Evolutionary conservation across 495 filamentous ascomycete species (phyloP), one percentile per base, ranked within the genome.

Genomic region (Hyaloscypha hepaticicola): DNA sequence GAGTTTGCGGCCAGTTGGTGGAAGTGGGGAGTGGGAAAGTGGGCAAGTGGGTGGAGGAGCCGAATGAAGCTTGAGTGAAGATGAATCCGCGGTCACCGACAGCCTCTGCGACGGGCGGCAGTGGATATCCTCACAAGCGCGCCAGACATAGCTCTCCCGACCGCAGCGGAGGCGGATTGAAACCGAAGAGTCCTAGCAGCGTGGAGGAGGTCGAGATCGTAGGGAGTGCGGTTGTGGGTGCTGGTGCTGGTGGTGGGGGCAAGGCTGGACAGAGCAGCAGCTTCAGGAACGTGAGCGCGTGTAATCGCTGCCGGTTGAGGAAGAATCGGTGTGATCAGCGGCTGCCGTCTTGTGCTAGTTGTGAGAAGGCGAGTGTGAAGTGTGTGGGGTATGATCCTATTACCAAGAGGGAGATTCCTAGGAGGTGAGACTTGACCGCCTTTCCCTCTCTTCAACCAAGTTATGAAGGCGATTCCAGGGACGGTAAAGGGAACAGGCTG

Each of bases 331-430:
- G 94, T 72, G 94, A 98, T 73, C 93, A 96, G 79, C 86, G 87
- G 52, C 82, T 98, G 55, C 94, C 94, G 26, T 89, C 89, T 58
- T 98, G 94, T 76, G 85, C 90, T 53, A 88, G 89, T 63, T 98
- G 94, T 74, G 92, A 92, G 74, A 97, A 97, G 77, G 93, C 91
- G 16, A 82, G 84, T 67, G 90, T 94, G 33, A 88, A 88, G 69
- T 97, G 94, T 72, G 92, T 96, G 52, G 94, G 94, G 45, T 97
- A 96, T 72, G 94, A 98, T 73, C 94, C 93, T 24, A 96, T 97
- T 69, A 96, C 91, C 21, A 97, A 97, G 80, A 83, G 89, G 73
- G 91, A 96, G 72, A 96, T 97, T 38, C 94, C 94, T 50, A 83
- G 93, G 70, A 89, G 85, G 85, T 87, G 64, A 74, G 83, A 75